Evolutionary conservation across 1,284 basidiomycete species (phyloP), one percentile per base, ranked within the genome.

Genomic region (Sanguinoderma infundibulare): DNA sequence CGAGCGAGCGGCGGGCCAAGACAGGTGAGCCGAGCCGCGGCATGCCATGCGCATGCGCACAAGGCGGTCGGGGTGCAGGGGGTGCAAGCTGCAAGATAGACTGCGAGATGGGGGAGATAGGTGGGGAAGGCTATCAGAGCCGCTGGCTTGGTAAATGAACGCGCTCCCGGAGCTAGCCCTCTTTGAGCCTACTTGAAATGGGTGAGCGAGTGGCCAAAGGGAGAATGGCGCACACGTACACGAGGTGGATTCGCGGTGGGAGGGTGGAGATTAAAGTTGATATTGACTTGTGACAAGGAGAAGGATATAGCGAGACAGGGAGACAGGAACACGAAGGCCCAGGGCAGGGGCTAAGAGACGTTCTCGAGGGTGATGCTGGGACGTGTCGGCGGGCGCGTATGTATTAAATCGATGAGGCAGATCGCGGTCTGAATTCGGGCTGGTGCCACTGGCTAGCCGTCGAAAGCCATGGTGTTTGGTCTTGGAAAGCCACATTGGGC

Each of bases 31-130:
- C 46, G 8, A 20, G 46, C 30, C 46, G 30, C 30, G 6, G n/a
- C 46, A n/a, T 8, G 15, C n/a, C n/a, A 9, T 32, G 17, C 28
- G 46, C 30, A 49, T 26, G 46, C 30, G 34, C 34, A 24, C 34
- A 35, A 49, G 28, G 12, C 17, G 34, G 49, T 34, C 32, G 35
- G 49, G 49, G 49, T 20, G 10, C 34, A 26, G 32, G 32, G 32
- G 32, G 32, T 9, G 20, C 12, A 15, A 42, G 51, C 54, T 44
- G 52, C 57, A 34, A 65, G 64, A 66, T 66, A 57, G 61, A 53
- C 61, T 66, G 61, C 57, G 57, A 66, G 64, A 66, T 66, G 51
- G 38, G 47, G 54, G 47, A 61, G 64, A 66, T 66, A 59, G 34
- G 55, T 53, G 40, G 59, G 50, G 59, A 65, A 62, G 56, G 57